These are phyloP conservation scores for Inga oerstediana DNA, from an alignment of 306 rosid genomes.

Conservation along the genomic window DNA sequence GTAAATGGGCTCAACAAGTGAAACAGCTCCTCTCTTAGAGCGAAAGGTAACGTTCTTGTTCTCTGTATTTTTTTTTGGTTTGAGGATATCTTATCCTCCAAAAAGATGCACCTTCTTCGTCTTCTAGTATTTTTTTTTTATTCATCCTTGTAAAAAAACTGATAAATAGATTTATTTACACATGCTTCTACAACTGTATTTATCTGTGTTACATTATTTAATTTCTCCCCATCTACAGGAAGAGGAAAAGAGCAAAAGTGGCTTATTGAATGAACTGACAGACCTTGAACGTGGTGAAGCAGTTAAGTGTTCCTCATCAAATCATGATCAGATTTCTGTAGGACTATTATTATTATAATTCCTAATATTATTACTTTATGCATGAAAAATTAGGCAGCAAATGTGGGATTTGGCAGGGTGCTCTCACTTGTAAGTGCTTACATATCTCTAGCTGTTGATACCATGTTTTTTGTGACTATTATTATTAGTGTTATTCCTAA, in stretches of 20 bases:
- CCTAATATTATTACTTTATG: background rate
- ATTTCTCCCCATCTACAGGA: constrained; percentile 32
- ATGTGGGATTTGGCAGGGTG: constrained; percentile 60
- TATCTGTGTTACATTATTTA: constrained; percentile 23
- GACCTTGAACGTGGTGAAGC: constrained; percentile 72
- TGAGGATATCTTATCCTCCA: background rate
- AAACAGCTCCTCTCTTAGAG: constrained; percentile 47
- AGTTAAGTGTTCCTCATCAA: constrained; percentile 30
- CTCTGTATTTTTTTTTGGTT: background rate
- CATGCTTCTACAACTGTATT: constrained; percentile 19
- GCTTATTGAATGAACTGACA: constrained; percentile 32
- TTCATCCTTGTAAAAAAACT: background rate
- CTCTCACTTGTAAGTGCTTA: constrained; percentile 64
- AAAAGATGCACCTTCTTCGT: background rate
- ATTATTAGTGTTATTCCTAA: background rate
- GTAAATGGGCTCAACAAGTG: constrained; percentile 37
- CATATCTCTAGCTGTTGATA: background rate
- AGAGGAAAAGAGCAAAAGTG: constrained; percentile 43
- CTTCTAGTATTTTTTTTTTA: background rate
- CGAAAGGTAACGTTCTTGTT: constrained; percentile 12
- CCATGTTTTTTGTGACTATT: background rate
- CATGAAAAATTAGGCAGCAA: constrained; percentile 51
- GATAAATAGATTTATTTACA: constrained; percentile 5
- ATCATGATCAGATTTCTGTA: background rate
- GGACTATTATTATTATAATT: background rate